Base-by-base conservation (phyloP, 768 basidiomycete genomes). In the Hortiboletus campestris region DNA sequence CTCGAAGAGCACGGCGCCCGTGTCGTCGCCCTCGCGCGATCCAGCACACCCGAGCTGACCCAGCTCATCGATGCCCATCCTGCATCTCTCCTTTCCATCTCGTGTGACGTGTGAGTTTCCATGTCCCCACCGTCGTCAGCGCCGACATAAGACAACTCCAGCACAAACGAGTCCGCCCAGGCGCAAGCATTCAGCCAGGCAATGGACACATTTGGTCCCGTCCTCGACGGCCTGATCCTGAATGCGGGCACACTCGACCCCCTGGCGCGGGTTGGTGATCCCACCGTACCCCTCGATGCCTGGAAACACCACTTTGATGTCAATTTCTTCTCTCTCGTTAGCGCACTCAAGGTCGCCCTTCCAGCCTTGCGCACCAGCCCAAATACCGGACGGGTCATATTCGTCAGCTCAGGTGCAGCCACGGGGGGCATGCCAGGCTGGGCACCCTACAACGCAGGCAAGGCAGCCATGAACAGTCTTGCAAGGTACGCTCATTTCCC, bases 391-490 rank as follows among this genome's bases (percentile, higher is more conserved):
- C 78, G 80, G 51, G 78, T 96, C 46, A 78, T 97, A 28, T 86
- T 96, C 58, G 79, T 95, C 40, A 93, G 90, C 64, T 94, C 91
- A 16, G 95, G 94, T 12, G 87, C 91, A 11, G 88, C 93, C 10
- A 78, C 81, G 16, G 85, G 85, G 48, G 82, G 79, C 16, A 79
- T 70, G 1, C 70, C 83, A 7, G 87, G 84, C 4, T 96, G 91
- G 91, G 91, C 84, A 1, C 81, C 89, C 0, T 93, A 92, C 69
- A 89, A 82, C 57, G 87, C 94, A 12, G 78, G 81, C 54, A 95
- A 98, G 70, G 93, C 95, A 1, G 93, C 92, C 2, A 78, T 94
- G 84, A 97, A 95, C 70, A 88, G 87, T 20, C 75, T 97, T 41
- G 85, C 84, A 74, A 82, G 89, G 90, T 87, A 29, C 39, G 13